phyloP scores from a whole-genome alignment of 2,329 filamentous ascomycete genomes.

The Lachnum nothofagi region DNA sequence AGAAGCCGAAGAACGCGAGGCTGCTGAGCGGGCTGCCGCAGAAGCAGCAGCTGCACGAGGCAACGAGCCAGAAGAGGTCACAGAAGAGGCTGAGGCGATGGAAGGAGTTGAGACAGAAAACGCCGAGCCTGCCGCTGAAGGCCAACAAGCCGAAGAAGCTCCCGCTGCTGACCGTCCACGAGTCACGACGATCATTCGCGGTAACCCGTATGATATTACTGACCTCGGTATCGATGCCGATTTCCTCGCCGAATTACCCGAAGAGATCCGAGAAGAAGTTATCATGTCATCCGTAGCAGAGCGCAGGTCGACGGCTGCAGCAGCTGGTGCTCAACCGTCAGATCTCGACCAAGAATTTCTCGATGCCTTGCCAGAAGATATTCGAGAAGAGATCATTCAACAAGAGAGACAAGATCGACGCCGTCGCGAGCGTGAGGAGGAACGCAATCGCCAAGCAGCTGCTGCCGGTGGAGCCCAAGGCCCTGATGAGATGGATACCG shows the following conservation, averaged over 20 bases:
- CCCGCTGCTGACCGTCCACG: conserved; percentile 52
- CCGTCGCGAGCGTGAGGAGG: conserved; percentile 80
- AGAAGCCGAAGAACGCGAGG: conserved; percentile 64
- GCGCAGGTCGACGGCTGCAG: conserved; percentile 70
- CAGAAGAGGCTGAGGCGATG: conserved; percentile 46
- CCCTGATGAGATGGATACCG: conserved; percentile 72
- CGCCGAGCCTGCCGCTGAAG: conserved; percentile 31
- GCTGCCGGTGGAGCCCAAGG: conserved; percentile 48
- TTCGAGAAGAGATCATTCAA: conserved; percentile 83
- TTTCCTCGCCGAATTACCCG: conserved; percentile 93
- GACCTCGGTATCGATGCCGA: conserved; percentile 90
- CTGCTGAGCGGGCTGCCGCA: conserved; percentile 53
- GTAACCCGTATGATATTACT: conserved; percentile 86
- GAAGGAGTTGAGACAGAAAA: conserved; percentile 65
- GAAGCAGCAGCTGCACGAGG: conserved; percentile 46
- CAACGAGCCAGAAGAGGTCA: conserved; percentile 41
- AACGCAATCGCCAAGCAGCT: conserved; percentile 63
- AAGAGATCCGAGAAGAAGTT: conserved; percentile 93
- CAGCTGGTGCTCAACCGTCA: conserved; percentile 66
- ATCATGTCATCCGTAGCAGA: conserved; percentile 85
- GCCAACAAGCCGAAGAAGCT: conserved; percentile 35
- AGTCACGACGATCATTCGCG: conserved; percentile 77
- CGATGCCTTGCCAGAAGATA: conserved; percentile 83
- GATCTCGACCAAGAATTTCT: conserved; percentile 92
- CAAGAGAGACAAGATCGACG: conserved; percentile 87